These are phyloP conservation scores for Coriaria nepalensis DNA, from an alignment of 306 rosid genomes.

Conservation along the genomic window DNA sequence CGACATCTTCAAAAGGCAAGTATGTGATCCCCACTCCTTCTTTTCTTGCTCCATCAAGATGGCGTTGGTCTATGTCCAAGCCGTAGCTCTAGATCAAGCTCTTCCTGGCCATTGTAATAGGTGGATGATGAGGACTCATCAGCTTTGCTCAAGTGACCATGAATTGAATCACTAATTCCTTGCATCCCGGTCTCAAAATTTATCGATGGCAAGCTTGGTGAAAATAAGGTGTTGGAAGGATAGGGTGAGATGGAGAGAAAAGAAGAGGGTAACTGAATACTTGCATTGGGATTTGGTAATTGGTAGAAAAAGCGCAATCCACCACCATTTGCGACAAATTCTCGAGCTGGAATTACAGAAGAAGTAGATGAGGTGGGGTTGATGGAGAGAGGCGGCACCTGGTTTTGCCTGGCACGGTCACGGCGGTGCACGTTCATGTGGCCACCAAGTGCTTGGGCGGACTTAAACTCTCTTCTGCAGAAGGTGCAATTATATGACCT, in stretches of 20 bases:
- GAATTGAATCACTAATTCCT: neutral
- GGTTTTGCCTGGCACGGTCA: too few species aligned
- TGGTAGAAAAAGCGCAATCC: neutral
- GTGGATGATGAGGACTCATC: neutral
- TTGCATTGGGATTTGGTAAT: neutral
- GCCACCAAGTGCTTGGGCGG: too few species aligned
- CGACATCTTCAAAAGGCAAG: neutral
- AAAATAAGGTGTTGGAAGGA: neutral
- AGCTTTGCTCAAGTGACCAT: neutral
- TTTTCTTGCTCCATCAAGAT: neutral
- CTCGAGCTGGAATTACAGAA: neutral
- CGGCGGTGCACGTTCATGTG: too few species aligned
- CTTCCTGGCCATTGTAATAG: neutral
- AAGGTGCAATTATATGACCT: too few species aligned
- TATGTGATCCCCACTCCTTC: neutral
- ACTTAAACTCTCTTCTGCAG: too few species aligned
- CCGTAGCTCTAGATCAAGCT: neutral
- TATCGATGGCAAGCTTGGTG: neutral
- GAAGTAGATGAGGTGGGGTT: neutral
- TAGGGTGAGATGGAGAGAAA: neutral
- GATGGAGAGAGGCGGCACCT: neutral
- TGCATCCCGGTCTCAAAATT: neutral
- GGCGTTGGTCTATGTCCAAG: neutral
- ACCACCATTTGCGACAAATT: neutral
- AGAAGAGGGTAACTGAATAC: neutral